Conservation (phyloP, 495 filamentous ascomycete species). For the Podospora pseudocomata region DNA sequence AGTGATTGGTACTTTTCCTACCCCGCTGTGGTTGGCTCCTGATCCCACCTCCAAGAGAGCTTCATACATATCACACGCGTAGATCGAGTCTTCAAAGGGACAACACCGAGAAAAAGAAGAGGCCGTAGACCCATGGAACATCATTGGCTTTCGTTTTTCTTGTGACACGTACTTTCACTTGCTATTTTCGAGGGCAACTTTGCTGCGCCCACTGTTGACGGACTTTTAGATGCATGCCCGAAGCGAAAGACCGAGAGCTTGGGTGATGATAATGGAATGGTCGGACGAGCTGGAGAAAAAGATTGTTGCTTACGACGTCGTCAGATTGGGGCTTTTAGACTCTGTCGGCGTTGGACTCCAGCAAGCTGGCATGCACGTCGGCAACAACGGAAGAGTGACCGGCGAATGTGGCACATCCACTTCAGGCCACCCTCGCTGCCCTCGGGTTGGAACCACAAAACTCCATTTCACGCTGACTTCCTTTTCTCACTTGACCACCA, state of each 20-base stretch:
- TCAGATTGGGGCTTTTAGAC: background rate
- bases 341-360: background rate
- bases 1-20: background rate
- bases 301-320: background rate
- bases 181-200: background rate
- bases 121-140: too few relatives aligned
- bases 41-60: background rate
- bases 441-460: background rate
- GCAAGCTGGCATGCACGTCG: background rate
- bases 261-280: background rate
- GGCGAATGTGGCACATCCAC: background rate
- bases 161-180: background rate
- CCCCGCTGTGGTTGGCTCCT: background rate
- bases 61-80: background rate
- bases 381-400: slow-evolving; percentile 6
- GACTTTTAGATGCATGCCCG: background rate
- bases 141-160: background rate
- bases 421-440: background rate
- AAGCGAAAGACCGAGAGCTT: background rate
- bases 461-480: background rate
- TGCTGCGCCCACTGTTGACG: background rate
- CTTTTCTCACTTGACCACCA: background rate
- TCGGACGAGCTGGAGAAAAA: background rate
- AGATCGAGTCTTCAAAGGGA: background rate
- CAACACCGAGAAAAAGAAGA: background rate